Conservation (phyloP, 768 basidiomycete genomes). For the Termitomyces sp. region DNA sequence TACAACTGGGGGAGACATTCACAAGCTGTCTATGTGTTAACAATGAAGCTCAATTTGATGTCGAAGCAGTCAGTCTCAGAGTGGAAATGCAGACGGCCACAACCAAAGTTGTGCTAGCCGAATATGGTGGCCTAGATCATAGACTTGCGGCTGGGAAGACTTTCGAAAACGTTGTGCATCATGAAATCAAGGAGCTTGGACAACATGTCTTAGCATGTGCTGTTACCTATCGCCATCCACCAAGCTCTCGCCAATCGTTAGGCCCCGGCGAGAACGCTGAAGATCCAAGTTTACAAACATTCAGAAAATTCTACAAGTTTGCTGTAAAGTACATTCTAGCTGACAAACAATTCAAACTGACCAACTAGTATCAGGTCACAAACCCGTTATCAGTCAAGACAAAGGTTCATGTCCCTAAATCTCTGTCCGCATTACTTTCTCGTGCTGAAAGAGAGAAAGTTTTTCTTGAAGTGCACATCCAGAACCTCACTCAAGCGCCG, state of each 20-base stretch:
- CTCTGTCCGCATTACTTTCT: slow-evolving; percentile 68
- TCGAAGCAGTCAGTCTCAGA: slow-evolving; percentile 62
- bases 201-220: slow-evolving; percentile 87
- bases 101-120: slow-evolving; percentile 58
- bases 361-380: slow-evolving; percentile 56
- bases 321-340: slow-evolving; percentile 47
- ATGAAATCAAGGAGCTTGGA: slow-evolving; percentile 93
- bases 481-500: slow-evolving; percentile 76
- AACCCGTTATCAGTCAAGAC: slow-evolving; percentile 95
- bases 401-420: slow-evolving; percentile 77
- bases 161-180: slow-evolving; percentile 65
- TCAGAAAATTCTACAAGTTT: slow-evolving; percentile 92
- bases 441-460: slow-evolving; percentile 70
- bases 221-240: slow-evolving; percentile 76
- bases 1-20: slow-evolving; percentile 89
- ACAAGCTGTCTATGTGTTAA: slow-evolving; percentile 78
- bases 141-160: slow-evolving; percentile 54
- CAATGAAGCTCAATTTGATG: slow-evolving; percentile 64
- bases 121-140: slow-evolving; percentile 54
- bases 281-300: slow-evolving; percentile 61
- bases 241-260: slow-evolving; percentile 46
- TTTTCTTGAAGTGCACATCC: slow-evolving; percentile 90
- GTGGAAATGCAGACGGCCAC: slow-evolving; percentile 86
- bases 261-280: slow-evolving; percentile 45
- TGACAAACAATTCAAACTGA: not conserved